These are phyloP conservation scores for Trichoderma sp. DNA, from an alignment of 2,329 filamentous ascomycete genomes.

Conservation along the genomic window DNA sequence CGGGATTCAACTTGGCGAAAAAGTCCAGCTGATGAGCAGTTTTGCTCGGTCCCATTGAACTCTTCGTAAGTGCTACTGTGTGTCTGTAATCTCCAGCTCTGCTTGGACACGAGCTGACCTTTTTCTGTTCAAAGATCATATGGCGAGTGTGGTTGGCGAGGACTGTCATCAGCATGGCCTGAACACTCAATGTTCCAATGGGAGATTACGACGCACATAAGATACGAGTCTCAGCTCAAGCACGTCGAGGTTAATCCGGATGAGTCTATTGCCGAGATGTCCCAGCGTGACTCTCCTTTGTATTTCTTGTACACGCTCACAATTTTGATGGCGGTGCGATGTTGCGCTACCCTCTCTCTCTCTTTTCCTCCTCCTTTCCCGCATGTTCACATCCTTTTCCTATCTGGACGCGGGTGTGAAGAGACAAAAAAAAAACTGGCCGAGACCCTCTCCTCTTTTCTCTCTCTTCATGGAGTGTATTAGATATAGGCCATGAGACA, in stretches of 20 bases:
- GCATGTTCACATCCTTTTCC: background rate
- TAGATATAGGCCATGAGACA: background rate
- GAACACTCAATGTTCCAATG: background rate
- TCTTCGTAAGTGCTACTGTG: background rate
- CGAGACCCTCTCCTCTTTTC: background rate
- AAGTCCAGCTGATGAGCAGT: background rate
- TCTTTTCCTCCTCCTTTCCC: background rate
- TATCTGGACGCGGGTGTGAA: background rate
- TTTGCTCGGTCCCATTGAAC: background rate
- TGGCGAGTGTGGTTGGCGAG: background rate
- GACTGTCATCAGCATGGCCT: background rate
- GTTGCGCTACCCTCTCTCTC: conserved; percentile 13
- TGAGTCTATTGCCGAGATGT: conserved; percentile 6
- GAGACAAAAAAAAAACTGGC: background rate
- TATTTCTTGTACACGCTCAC: conserved; percentile 11
- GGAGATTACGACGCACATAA: background rate
- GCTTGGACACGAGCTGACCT: background rate
- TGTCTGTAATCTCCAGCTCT: background rate
- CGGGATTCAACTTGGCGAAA: conserved; percentile 4
- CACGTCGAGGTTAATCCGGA: background rate
- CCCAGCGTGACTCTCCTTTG: conserved; percentile 4
- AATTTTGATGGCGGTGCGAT: conserved; percentile 6
- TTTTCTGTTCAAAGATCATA: background rate
- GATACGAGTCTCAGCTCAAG: conserved; percentile 11
- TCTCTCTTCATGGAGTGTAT: background rate